Percentiles rank a stretch among this genome's conserved stretches.
Conservation (phyloP, 768 basidiomycete genomes). For the Termitomyces sp. region DNA sequence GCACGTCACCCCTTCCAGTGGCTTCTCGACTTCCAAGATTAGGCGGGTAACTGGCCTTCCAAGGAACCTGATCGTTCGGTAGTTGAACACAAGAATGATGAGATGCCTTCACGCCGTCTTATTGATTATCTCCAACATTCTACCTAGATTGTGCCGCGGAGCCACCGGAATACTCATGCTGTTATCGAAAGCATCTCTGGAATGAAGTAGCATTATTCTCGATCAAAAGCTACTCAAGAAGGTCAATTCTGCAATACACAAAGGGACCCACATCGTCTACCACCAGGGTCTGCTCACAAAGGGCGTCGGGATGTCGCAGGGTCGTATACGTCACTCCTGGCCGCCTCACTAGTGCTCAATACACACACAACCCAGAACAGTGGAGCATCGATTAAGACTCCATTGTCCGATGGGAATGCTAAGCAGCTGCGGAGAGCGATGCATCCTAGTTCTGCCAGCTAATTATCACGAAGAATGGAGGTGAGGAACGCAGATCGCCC, state of each 20-base stretch:
- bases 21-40: constrained; percentile 39
- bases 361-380: neutral
- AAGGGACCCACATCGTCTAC: constrained; percentile 40
- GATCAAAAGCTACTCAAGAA: constrained; percentile 18
- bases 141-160: constrained; percentile 53
- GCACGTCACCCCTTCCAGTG: constrained; percentile 45
- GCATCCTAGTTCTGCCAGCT: constrained; percentile 38
- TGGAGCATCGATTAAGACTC: neutral
- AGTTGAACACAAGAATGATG: constrained; percentile 26
- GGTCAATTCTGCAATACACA: constrained; percentile 26
- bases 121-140: neutral
- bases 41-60: constrained; percentile 48
- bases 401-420: neutral
- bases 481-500: constrained; percentile 46
- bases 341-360: constrained; percentile 40
- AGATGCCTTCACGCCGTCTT: constrained; percentile 7
- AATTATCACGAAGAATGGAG: constrained; percentile 28
- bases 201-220: constrained; percentile 15
- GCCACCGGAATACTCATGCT: constrained; percentile 46
- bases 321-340: constrained; percentile 47
- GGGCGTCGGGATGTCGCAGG: constrained; percentile 52
- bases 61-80: constrained; percentile 23
- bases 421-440: constrained; percentile 25
- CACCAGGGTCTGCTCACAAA: constrained; percentile 44
- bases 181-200: constrained; percentile 36